phyloP scores from a whole-genome alignment of 495 filamentous ascomycete species.

The Lichenothelia convexa region DNA sequence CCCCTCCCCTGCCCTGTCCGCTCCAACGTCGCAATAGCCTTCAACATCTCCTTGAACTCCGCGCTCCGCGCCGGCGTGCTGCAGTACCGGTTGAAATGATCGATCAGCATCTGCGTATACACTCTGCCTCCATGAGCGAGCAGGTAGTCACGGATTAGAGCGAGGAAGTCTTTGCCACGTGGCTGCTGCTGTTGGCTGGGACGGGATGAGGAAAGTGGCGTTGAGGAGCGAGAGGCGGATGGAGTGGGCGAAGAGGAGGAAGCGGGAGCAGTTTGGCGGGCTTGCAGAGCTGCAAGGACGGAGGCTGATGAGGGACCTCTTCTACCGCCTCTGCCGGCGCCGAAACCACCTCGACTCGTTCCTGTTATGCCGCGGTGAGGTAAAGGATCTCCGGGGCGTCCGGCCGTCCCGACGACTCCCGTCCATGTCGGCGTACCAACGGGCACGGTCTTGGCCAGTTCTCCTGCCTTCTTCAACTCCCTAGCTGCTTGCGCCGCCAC shows the following conservation, averaged over 20 bases:
- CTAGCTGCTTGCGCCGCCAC: constrained; percentile 62
- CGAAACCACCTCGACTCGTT: not conserved
- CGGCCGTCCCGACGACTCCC: constrained; percentile 57
- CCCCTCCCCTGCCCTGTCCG: constrained; percentile 36
- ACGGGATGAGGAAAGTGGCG: not conserved
- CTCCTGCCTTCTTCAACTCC: constrained; percentile 51
- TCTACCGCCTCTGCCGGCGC: constrained; percentile 9
- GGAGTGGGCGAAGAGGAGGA: not conserved
- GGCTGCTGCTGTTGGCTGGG: constrained; percentile 5
- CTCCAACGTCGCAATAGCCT: constrained; percentile 37
- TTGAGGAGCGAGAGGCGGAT: not conserved
- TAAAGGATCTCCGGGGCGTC: constrained; percentile 27
- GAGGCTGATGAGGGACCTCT: constrained; percentile 14
- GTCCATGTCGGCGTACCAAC: constrained; percentile 92
- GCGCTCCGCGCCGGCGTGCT: constrained; percentile 32
- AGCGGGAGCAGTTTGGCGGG: constrained; percentile 6
- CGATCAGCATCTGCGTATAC: constrained; percentile 56
- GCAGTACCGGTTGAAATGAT: constrained; percentile 57
- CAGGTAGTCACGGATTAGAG: constrained; percentile 58
- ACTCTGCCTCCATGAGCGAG: constrained; percentile 49
- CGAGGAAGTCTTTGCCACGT: constrained; percentile 29
- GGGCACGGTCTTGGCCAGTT: constrained; percentile 48
- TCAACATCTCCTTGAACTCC: constrained; percentile 47
- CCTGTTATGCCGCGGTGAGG: constrained; percentile 15
- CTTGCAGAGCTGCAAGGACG: constrained; percentile 17